Conservation (phyloP, 495 filamentous ascomycete species). For the Trichocladium antarcticum region DNA sequence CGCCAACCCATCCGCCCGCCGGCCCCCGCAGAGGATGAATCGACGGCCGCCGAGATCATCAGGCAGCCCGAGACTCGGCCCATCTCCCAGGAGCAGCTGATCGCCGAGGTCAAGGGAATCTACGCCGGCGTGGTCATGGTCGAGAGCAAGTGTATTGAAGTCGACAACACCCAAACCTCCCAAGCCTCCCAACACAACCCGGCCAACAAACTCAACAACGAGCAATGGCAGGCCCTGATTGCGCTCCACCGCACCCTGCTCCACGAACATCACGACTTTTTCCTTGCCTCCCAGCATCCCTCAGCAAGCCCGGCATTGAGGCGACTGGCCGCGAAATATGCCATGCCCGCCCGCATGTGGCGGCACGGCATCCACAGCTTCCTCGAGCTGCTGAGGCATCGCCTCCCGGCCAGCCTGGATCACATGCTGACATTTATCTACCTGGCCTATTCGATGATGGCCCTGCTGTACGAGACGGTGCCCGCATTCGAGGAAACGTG, state of each 20-base stretch:
- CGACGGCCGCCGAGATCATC: slow-evolving; percentile 27
- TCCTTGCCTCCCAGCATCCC: slow-evolving; percentile 66
- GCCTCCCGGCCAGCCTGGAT: slow-evolving; percentile 58
- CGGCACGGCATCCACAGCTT: slow-evolving; percentile 52
- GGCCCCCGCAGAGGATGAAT: slow-evolving; percentile 6
- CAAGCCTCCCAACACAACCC: slow-evolving; percentile 37
- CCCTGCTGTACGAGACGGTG: slow-evolving; percentile 64
- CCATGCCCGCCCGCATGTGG: slow-evolving; percentile 80
- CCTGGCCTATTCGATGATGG: slow-evolving; percentile 71
- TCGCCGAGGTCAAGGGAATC: slow-evolving; percentile 59
- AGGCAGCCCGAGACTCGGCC: slow-evolving; percentile 52
- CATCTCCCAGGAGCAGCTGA: slow-evolving; percentile 66
- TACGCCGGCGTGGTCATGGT: slow-evolving; percentile 70
- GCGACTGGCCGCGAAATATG: slow-evolving; percentile 54
- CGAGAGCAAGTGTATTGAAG: slow-evolving; percentile 66
- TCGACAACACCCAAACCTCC: slow-evolving; percentile 49
- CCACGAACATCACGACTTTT: slow-evolving; percentile 69
- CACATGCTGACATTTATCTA: slow-evolving; percentile 78
- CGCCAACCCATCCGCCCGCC: slow-evolving; percentile 3
- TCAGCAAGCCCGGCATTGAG: slow-evolving; percentile 49
- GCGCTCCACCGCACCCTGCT: slow-evolving; percentile 59
- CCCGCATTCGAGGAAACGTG: slow-evolving; percentile 70
- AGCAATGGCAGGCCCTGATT: slow-evolving; percentile 65
- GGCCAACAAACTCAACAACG: slow-evolving; percentile 38
- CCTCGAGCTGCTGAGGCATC: slow-evolving; percentile 58